Conservation (phyloP, 495 filamentous ascomycete genomes). For the Daldinia vernicosa region DNA sequence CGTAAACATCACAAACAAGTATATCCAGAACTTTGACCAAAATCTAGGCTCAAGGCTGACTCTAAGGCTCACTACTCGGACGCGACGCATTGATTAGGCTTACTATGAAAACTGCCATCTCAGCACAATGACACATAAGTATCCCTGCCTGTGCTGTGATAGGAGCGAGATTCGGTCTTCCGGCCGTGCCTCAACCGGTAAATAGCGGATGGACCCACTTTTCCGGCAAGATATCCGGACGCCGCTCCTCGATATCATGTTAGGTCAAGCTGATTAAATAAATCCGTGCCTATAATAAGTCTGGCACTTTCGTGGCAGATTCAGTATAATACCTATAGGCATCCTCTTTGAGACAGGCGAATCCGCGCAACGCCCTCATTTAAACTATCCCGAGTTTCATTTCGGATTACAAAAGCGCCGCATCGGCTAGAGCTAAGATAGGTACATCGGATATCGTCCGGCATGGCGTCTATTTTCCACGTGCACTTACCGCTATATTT, state of each 20-base stretch:
- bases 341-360: not conserved
- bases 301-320: not conserved
- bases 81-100: too few relatives aligned
- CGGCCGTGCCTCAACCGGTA: not conserved
- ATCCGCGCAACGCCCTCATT: not conserved
- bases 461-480: not conserved
- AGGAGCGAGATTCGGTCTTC: conserved; percentile 5
- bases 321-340: not conserved
- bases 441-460: not conserved
- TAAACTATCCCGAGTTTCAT: not conserved
- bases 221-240: not conserved
- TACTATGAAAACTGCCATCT: too few relatives aligned
- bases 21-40: too few relatives aligned
- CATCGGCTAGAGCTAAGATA: not conserved
- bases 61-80: too few relatives aligned
- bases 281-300: not conserved
- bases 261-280: not conserved
- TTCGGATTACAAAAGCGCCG: not conserved
- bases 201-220: not conserved
- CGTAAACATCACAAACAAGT: too few relatives aligned
- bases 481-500: not conserved
- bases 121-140: too few relatives aligned
- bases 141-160: not conserved
- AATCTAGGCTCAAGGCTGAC: too few relatives aligned
- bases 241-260: not conserved